phyloP scores from a whole-genome alignment of 495 filamentous ascomycete genomes.

The Hypoxylon crocopeplum region DNA sequence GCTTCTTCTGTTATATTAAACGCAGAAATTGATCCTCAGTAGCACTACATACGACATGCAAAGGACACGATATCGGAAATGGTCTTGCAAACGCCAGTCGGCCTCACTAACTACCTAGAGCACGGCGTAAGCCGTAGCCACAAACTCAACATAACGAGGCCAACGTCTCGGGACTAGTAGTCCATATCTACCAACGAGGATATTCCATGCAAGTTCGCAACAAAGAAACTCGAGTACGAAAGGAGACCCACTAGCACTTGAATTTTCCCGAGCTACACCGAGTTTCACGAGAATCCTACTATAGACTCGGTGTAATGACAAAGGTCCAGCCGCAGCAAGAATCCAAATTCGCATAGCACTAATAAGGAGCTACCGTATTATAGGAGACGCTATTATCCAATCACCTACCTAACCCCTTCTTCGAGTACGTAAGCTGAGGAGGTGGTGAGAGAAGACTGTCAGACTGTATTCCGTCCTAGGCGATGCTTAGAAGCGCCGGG shows the following conservation, averaged over 20 bases:
- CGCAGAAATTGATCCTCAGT: slow-evolving; percentile 1
- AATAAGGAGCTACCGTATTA: slow-evolving; percentile 13
- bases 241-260: slow-evolving; percentile 23
- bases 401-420: not conserved
- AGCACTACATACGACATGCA: slow-evolving; percentile 7
- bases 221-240: slow-evolving; percentile 12
- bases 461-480: not conserved
- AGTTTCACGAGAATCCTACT: slow-evolving; percentile 18
- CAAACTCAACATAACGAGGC: too few species aligned
- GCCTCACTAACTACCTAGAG: too few species aligned
- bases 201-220: slow-evolving; percentile 25
- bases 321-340: slow-evolving; percentile 16
- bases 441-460: not conserved
- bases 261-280: slow-evolving; percentile 28
- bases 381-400: slow-evolving; percentile 5
- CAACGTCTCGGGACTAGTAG: not conserved
- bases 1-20: slow-evolving; percentile 9
- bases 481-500: slow-evolving; percentile 17
- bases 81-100: not conserved
- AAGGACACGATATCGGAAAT: slow-evolving; percentile 2
- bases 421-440: slow-evolving; percentile 24
- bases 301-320: slow-evolving; percentile 32
- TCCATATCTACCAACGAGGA: slow-evolving; percentile 18
- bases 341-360: slow-evolving; percentile 11
- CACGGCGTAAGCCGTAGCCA: too few species aligned